A percentile compares a stretch with the other conserved stretches of the same genome.
phyloP scores from a whole-genome alignment of 345 rosid genomes.

The Citropsis articulata region DNA sequence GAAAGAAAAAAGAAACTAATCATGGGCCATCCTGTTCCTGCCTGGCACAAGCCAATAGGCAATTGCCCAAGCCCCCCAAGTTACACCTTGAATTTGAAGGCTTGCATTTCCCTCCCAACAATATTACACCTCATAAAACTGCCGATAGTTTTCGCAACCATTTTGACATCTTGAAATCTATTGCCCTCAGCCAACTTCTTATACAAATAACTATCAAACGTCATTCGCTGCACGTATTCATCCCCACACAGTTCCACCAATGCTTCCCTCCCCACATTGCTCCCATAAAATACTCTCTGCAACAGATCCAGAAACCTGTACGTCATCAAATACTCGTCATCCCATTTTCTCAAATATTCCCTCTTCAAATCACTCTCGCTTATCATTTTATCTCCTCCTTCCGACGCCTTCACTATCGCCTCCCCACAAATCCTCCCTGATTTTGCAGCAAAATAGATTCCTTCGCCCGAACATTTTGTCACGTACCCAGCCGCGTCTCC shows the following conservation, averaged over 20 bases:
- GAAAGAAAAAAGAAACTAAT: not conserved
- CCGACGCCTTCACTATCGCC: slow-evolving; percentile 58
- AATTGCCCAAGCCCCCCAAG: too few relatives aligned
- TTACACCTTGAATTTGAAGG: not conserved
- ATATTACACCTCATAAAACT: slow-evolving; percentile 46
- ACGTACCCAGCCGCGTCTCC: slow-evolving; percentile 79
- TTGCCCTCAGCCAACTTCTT: slow-evolving; percentile 46
- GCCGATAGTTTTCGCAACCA: slow-evolving; percentile 39
- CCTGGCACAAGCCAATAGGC: too few relatives aligned
- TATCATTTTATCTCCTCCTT: slow-evolving; percentile 42
- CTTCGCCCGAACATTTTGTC: slow-evolving; percentile 64
- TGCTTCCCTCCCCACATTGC: slow-evolving; percentile 51
- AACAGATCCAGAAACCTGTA: slow-evolving; percentile 53
- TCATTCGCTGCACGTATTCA: slow-evolving; percentile 71
- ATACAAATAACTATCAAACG: slow-evolving; percentile 67
- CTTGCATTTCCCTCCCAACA: slow-evolving; percentile 14
- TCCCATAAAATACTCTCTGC: slow-evolving; percentile 53
- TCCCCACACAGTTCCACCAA: slow-evolving; percentile 65
- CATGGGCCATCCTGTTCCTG: not conserved
- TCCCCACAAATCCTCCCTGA: slow-evolving; percentile 66
- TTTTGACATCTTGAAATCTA: slow-evolving; percentile 43
- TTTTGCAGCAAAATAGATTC: slow-evolving; percentile 73
- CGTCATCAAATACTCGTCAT: slow-evolving; percentile 35
- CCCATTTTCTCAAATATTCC: slow-evolving; percentile 59
- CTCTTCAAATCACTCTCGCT: slow-evolving; percentile 53